Percentiles rank a stretch among this genome's conserved stretches.
Evolutionary conservation across 2,329 filamentous ascomycete species (phyloP).

Genomic region (Ophiocordyceps camponoti-saundersi): DNA sequence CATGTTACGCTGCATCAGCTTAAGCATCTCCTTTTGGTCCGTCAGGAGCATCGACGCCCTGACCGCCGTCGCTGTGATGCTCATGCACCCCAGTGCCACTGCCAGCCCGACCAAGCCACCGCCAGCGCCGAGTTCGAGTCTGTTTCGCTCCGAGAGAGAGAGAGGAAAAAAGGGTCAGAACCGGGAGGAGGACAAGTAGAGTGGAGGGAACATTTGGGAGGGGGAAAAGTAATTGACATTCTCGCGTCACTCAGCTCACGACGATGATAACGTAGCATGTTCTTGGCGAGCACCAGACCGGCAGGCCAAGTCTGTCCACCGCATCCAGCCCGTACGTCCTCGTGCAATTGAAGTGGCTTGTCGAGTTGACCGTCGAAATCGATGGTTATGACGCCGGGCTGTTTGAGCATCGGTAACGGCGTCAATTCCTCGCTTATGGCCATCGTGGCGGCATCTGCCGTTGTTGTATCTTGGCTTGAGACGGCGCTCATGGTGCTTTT

Average conservation of each 20-base stretch:
- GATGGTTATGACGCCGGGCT: conserved; percentile 30
- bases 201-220: not conserved
- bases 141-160: conserved; percentile 15
- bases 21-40: conserved; percentile 73
- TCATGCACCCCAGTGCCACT: conserved; percentile 36
- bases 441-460: not conserved
- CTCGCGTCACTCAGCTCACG: conserved; percentile 45
- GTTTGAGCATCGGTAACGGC: conserved; percentile 43
- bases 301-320: conserved; percentile 92
- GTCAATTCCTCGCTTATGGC: conserved; percentile 35
- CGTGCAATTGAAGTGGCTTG: conserved; percentile 56
- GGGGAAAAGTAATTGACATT: conserved; percentile 41
- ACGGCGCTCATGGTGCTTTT: no score
- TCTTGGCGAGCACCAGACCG: conserved; percentile 73
- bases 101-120: conserved; percentile 68
- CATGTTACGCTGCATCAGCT: conserved; percentile 77
- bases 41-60: conserved; percentile 53
- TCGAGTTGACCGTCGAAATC: conserved; percentile 60
- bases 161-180: conserved; percentile 1
- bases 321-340: conserved; percentile 76
- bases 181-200: not conserved
- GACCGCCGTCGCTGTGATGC: conserved; percentile 13
- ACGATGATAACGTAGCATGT: conserved; percentile 61
- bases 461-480: no score
- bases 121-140: conserved; percentile 82